Base-by-base conservation (phyloP, 2,329 filamentous ascomycete species). In the Penicillium sp. region DNA sequence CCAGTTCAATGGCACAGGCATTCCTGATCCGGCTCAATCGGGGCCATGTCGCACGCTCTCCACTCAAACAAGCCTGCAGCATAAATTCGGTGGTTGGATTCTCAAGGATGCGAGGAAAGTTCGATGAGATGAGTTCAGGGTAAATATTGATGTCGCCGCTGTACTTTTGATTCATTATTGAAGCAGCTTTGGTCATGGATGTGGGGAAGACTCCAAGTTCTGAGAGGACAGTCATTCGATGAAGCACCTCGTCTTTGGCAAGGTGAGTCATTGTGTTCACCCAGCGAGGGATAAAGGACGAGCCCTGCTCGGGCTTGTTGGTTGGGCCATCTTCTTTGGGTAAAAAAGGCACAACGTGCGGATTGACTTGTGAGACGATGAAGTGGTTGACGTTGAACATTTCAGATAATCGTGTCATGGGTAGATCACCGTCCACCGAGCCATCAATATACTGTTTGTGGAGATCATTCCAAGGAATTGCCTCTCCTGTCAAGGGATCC, bases 331-430 rank as follows among this genome's bases (percentile, higher is more conserved):
- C 90, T 60, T 96, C 91, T 66, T 88, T 90, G 16, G 86, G 82
- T 16, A 97, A 80, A 70, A 98, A 97, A 0, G 92, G 92, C 0
- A 96, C 87, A 8, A 97, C 91, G 70, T 98, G 94, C 0, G 94
- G 94, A 70, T 98, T 98, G 54, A 97, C 93, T 74, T 98, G 94
- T 0, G 93, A 97, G 19, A 97, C 94, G 67, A 98, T 97, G 73
- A 97, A 97, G 74, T 97, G 94, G 71, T 97, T 97, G 73, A 97
- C 93, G 71, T 97, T 97, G 81, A 97, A 97, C 90, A 97, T 93
- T 72, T 97, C 93, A 0, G 93, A 88, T 16, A 98, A 82, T 1
- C 92, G 87, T 22, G 89, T 92, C 87, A 96, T 96, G 1, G 94
- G 94, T 2, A 98, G 81, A 75, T 98, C 94, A 61, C 95, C 95